Evolutionary conservation across 2,329 filamentous ascomycete species (phyloP).

Genomic region (Paraconiothyrium brasiliense): DNA sequence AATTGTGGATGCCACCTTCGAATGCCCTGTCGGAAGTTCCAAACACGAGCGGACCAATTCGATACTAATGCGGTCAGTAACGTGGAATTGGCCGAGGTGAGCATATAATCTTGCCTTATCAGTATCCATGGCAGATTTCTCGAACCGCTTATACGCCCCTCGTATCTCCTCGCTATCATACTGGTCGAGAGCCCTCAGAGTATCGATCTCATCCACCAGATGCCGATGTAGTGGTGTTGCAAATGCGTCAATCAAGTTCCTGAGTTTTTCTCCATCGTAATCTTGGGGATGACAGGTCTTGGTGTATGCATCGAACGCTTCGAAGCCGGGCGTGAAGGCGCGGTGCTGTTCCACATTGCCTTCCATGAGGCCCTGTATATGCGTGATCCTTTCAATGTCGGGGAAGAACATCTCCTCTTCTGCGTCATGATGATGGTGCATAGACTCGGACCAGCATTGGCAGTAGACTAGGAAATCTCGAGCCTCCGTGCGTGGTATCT

Average conservation of each 20-base stretch:
- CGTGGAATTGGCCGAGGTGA: neutral
- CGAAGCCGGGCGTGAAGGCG: constrained; percentile 64
- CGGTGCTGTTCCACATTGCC: constrained; percentile 66
- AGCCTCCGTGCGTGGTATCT: constrained; percentile 61
- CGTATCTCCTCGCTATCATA: constrained; percentile 29
- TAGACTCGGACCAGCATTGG: constrained; percentile 59
- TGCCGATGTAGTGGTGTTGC: constrained; percentile 26
- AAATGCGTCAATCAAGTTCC: constrained; percentile 28
- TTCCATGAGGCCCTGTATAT: constrained; percentile 61
- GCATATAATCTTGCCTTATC: constrained; percentile 33
- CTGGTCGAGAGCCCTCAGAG: constrained; percentile 25
- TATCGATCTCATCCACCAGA: constrained; percentile 34
- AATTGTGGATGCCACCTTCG: constrained; percentile 46
- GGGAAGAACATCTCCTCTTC: constrained; percentile 68
- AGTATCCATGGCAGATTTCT: constrained; percentile 42
- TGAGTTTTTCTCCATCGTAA: constrained; percentile 25
- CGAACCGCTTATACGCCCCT: constrained; percentile 35
- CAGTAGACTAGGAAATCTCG: constrained; percentile 42
- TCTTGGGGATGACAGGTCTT: constrained; percentile 18
- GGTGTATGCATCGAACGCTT: constrained; percentile 38
- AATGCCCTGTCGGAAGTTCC: constrained; percentile 47
- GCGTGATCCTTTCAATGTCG: constrained; percentile 62
- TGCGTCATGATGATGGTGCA: constrained; percentile 69
- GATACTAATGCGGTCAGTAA: constrained; percentile 30
- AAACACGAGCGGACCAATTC: constrained; percentile 46